These are phyloP conservation scores for Zizania palustris DNA, from an alignment of 202 grass and related monocot genomes.

Conservation along the genomic window DNA sequence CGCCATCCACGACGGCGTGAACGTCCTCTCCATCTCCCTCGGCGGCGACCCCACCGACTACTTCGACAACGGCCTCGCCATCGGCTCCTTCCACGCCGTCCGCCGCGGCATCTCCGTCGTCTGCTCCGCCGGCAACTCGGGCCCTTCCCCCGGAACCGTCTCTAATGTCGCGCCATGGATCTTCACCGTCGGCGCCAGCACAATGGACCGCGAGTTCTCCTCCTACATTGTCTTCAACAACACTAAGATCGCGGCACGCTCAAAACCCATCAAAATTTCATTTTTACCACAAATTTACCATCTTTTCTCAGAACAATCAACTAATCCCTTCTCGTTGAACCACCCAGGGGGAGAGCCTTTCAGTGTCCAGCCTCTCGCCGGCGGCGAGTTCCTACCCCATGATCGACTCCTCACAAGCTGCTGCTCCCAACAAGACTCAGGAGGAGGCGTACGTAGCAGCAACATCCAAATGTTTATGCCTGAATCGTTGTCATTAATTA, in stretches of 20 bases:
- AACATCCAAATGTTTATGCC: background rate
- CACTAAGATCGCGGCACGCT: conserved; percentile 42
- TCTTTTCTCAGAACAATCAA: no score
- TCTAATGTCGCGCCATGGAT: conserved; percentile 78
- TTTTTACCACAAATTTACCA: no score
- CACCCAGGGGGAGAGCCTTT: conserved; percentile 74
- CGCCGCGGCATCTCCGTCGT: conserved; percentile 59
- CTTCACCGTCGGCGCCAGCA: conserved; percentile 71
- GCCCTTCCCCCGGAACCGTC: conserved; percentile 47
- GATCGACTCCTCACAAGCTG: conserved; percentile 56
- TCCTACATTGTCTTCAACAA: conserved; percentile 52
- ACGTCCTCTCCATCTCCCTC: conserved; percentile 75
- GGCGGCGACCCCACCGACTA: conserved; percentile 45
- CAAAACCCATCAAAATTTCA: no score
- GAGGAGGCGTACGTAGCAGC: conserved; percentile 57
- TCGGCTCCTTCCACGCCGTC: conserved; percentile 83
- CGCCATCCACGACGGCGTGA: conserved; percentile 81
- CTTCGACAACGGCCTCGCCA: conserved; percentile 54
- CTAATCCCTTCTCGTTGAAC: background rate
- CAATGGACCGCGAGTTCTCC: conserved; percentile 80
- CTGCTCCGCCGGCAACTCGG: conserved; percentile 78
- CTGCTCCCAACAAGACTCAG: conserved; percentile 34
- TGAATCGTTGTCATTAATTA: background rate
- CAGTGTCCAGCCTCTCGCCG: conserved; percentile 28
- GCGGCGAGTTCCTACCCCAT: conserved; percentile 47